Evolutionary conservation across 345 rosid species (phyloP), one percentile per base, ranked within the genome.

Genomic region (Nephelium lappaceum): DNA sequence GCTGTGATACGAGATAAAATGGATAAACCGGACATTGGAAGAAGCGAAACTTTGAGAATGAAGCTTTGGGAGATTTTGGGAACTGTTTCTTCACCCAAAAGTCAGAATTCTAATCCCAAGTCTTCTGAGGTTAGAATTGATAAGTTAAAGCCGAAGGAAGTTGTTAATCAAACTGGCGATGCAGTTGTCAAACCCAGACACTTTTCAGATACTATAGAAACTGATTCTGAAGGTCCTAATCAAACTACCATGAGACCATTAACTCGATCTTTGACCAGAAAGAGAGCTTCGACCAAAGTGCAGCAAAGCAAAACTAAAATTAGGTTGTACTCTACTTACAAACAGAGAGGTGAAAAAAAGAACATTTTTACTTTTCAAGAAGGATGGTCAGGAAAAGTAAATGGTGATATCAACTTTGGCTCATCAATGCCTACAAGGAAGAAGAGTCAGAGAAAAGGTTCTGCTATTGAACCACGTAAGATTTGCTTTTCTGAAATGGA

Each of bases 11-110:
- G 64, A 72, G 85, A 84, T 78, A 88, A 76, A 79, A 67, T 81
- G 24, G 87, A 80, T 75, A 84, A 79, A 74, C 76, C 80, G 36
- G 84, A 76, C 73, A 83, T 81, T 16, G 73, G 79, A 78, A 80
- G 73, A 81, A 92, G 90, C 81, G 92, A 90, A 86, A 84, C 80
- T 68, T 86, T 96, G 88, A 91, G 86, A 90, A 88, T 82, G 78
- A 96, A 94, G 87, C 89, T 94, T 43, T 85, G 84, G 89, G 95
- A 94, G 86, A 86, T 96, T 78, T 74, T 94, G 79, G 93, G 92
- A 71, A 84, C 80, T 77, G 85, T 85, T 85, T 84, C 97, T 76
- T 88, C 96, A 68, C 90, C 86, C 61, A 85, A 85, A 83, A 90
- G 83, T 82, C 83, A 85, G 83, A 84, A 80, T 79, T 84, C 84